Evolutionary conservation across 371 early-diverging fungal genomes (phyloP), one percentile per base, ranked within the genome.

Genomic region (Mortierella sp.): DNA sequence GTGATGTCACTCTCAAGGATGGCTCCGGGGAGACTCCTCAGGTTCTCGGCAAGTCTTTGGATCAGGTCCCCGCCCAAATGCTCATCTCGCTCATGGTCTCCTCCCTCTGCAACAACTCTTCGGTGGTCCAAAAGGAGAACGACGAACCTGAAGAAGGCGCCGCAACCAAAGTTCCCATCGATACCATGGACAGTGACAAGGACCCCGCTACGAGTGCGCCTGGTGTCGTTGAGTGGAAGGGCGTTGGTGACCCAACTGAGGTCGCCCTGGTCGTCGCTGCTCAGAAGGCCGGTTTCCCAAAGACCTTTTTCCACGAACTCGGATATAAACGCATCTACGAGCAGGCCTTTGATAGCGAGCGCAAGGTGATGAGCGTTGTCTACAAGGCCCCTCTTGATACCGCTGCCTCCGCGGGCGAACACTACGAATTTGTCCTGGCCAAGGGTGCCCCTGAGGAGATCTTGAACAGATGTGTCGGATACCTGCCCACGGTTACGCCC

Each of bases 381-480:
- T 93, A 89, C 80, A 85, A 80, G 34, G 85, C 73, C 0, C 69
- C 76, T 16, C 45, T 80, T 0, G 68, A 78, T 2, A 39, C 26
- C 4, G 11, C 47, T 1, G 19, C 58, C 6, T 16, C 64, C 8
- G 43, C 70, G 6, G 40, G 70, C 0, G 79, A 85, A 24, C 74
- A 79, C 4, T 70, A 85, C 26, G 73, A 86, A 24, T 87, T 91
- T 65, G 84, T 96, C 29, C 81, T 96, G 1, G 93, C 90, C 68
- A 98, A 98, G 82, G 98, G 98, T 50, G 97, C 97, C 0, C 97
- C 97, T 10, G 98, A 98, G 84, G 93, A 93, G 65, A 86, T 97
- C 6, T 80, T 97, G 37, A 85, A 85, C 26, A 92, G 92, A 26
- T 96, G 95, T 75, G 85, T 90, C 40, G 83, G 79, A 43, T 92